phyloP scores from a whole-genome alignment of 1,139 yeast species.

The Candida sp. region DNA sequence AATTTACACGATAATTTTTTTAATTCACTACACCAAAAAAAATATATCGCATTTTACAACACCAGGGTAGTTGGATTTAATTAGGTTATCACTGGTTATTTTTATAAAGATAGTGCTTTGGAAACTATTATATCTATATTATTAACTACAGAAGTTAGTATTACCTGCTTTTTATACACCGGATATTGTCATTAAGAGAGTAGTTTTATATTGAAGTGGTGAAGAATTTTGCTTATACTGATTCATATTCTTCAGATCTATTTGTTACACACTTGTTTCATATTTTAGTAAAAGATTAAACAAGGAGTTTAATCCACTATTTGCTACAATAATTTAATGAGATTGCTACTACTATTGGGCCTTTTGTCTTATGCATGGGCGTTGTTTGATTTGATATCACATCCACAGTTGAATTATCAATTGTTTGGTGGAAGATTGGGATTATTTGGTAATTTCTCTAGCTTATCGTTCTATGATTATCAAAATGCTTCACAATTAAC shows the following conservation, averaged over 20 bases:
- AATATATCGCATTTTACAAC: background rate
- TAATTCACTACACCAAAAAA: background rate
- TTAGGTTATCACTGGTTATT: background rate
- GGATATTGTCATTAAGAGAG: too few relatives aligned
- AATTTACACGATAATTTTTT: background rate
- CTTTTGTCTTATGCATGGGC: background rate
- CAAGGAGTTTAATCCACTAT: too few relatives aligned
- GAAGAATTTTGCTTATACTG: too few relatives aligned
- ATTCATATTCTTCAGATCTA: too few relatives aligned
- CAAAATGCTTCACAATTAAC: constrained; percentile 41
- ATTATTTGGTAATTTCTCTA: constrained; percentile 63
- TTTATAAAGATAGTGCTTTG: too few relatives aligned
- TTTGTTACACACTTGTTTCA: too few relatives aligned
- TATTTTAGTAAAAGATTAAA: too few relatives aligned
- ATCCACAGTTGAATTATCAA: constrained; percentile 29
- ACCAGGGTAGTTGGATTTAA: too few relatives aligned
- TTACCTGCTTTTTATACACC: too few relatives aligned
- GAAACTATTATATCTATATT: too few relatives aligned
- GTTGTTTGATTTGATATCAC: constrained; percentile 12
- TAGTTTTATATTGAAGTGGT: too few relatives aligned
- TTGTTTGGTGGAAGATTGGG: constrained; percentile 46
- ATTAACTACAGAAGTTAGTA: too few relatives aligned
- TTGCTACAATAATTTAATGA: background rate
- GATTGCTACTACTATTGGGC: background rate
- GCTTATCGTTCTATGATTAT: constrained; percentile 57